Evolutionary conservation across 2,329 filamentous ascomycete species (phyloP).

Genomic region (Colletotrichum sp.): DNA sequence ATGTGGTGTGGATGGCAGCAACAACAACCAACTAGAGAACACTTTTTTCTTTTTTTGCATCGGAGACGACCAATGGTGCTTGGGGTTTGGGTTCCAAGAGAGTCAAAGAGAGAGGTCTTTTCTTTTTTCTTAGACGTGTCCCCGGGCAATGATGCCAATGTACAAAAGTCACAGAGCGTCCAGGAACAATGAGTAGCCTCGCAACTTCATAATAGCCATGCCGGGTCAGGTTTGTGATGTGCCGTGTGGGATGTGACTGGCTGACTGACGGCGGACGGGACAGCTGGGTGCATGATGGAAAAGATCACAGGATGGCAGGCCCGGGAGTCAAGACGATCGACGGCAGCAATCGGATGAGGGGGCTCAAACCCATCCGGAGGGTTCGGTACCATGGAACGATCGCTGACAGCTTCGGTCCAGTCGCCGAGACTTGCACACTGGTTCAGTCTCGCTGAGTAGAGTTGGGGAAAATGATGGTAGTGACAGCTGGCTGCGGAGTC

Average conservation of each 20-base stretch:
- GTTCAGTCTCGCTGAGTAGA: not conserved
- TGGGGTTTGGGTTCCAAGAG: constrained; percentile 13
- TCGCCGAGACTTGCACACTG: not conserved
- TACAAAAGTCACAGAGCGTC: constrained; percentile 24
- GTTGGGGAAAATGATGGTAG: not conserved
- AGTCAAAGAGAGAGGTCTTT: not conserved
- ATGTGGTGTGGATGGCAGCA: not conserved
- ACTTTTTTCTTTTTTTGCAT: constrained; percentile 21
- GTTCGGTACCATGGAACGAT: not conserved
- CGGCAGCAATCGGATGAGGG: not conserved
- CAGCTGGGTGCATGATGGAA: not conserved
- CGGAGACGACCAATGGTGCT: constrained; percentile 15
- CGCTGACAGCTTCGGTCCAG: not conserved
- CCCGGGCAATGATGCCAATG: constrained; percentile 23
- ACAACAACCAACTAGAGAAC: constrained; percentile 18
- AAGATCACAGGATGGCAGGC: not conserved
- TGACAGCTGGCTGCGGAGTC: not conserved
- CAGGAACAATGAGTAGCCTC: constrained; percentile 23
- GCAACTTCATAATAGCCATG: constrained; percentile 10
- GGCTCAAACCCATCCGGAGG: not conserved
- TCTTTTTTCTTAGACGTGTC: constrained; percentile 23
- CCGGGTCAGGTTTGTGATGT: not conserved
- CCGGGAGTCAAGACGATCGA: not conserved
- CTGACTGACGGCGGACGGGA: not conserved
- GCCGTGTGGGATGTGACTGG: not conserved